Percentiles rank a stretch among this genome's conserved stretches.
These are phyloP conservation scores for Hemerocallis citrina DNA, from an alignment of 106 monocot species.

Conservation along the genomic window DNA sequence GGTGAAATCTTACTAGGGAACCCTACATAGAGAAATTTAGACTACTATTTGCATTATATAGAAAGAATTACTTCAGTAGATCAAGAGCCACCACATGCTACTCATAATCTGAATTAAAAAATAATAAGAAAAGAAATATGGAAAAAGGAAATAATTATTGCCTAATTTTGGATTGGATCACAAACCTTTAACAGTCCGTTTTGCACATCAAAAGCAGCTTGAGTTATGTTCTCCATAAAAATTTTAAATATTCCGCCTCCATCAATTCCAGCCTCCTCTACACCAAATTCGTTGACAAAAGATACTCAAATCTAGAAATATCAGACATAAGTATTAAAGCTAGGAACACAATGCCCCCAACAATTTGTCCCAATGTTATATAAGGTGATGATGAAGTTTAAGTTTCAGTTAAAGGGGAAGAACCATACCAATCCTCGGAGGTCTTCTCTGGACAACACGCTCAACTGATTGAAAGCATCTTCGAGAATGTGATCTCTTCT, in stretches of 20 bases:
- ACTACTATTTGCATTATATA: no score
- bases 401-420: neutral
- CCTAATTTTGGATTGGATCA: neutral
- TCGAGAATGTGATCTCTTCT: constrained; percentile 83
- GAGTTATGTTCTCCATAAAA: constrained; percentile 85
- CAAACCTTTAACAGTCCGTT: constrained; percentile 91
- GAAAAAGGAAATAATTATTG: neutral
- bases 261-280: constrained; percentile 91
- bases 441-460: constrained; percentile 57
- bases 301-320: constrained; percentile 55
- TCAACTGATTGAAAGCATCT: constrained; percentile 77
- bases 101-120: no score
- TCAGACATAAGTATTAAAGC: neutral
- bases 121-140: neutral
- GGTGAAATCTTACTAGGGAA: no score
- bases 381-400: neutral
- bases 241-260: constrained; percentile 96
- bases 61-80: no score
- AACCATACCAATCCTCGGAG: constrained; percentile 57
- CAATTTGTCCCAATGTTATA: neutral
- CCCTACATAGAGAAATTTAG: no score
- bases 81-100: no score
- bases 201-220: constrained; percentile 76
- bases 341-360: neutral
- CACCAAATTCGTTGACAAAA: constrained; percentile 85